These are phyloP conservation scores for Penicillium herquei DNA, from an alignment of 495 filamentous ascomycete genomes.

Conservation along the genomic window DNA sequence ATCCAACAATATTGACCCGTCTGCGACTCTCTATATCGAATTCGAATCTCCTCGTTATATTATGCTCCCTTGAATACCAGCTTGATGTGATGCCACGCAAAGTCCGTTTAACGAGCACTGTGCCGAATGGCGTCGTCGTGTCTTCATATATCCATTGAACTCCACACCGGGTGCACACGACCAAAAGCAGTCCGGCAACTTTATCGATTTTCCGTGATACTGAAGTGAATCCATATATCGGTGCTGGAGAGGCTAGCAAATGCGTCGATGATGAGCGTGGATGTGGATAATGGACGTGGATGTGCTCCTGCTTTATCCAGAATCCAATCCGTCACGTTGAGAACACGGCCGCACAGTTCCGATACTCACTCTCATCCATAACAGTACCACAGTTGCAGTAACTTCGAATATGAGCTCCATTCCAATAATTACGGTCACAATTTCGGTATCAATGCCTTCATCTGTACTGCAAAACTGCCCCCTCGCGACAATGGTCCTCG, in stretches of 20 bases:
- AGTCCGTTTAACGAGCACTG: constrained; percentile 67
- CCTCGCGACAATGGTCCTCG: constrained; percentile 61
- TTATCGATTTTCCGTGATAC: constrained; percentile 69
- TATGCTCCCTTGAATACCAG: constrained; percentile 50
- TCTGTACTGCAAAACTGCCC: constrained; percentile 64
- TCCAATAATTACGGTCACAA: constrained; percentile 69
- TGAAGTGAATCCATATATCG: constrained; percentile 61
- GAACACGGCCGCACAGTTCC: constrained; percentile 56
- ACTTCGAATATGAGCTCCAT: constrained; percentile 72
- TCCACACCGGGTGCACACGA: constrained; percentile 46
- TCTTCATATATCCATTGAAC: constrained; percentile 65
- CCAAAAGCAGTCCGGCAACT: constrained; percentile 63
- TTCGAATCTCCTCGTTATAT: constrained; percentile 50
- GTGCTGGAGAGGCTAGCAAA: constrained; percentile 63
- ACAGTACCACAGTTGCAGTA: constrained; percentile 59
- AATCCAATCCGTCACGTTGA: constrained; percentile 74
- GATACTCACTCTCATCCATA: constrained; percentile 54
- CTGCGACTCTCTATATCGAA: constrained; percentile 46
- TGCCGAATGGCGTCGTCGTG: constrained; percentile 73
- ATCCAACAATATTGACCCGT: constrained; percentile 46
- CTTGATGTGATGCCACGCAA: constrained; percentile 57
- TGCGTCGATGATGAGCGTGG: constrained; percentile 57
- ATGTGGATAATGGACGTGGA: constrained; percentile 62
- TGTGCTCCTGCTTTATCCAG: constrained; percentile 58
- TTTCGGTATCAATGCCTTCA: constrained; percentile 58